Percentiles rank a stretch among this genome's conserved stretches.
Conservation (phyloP, 1,284 basidiomycete genomes). For the Ceratobasidium sp. region DNA sequence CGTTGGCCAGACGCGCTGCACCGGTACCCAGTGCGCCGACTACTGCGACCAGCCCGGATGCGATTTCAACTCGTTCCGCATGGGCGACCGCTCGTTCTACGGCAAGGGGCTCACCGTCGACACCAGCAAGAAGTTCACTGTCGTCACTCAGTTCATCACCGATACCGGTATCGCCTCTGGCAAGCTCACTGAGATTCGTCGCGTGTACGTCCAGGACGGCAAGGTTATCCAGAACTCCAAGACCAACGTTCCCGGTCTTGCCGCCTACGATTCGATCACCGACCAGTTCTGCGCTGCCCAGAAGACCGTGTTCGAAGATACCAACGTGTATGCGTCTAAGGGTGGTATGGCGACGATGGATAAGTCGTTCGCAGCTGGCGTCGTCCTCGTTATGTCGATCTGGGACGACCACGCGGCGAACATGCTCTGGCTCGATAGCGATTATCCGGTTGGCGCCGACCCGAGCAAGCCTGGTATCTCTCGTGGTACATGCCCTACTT, state of each 20-base stretch:
- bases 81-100: conserved; percentile 64
- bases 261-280: conserved; percentile 53
- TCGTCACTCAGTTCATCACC: conserved; percentile 70
- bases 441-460: conserved; percentile 62
- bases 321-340: conserved; percentile 62
- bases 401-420: conserved; percentile 71
- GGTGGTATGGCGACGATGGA: conserved; percentile 66
- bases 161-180: conserved; percentile 60
- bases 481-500: conserved; percentile 4
- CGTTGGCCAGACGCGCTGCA: no score
- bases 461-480: conserved; percentile 46
- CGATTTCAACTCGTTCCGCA: conserved; percentile 50
- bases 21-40: no score
- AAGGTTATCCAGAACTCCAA: conserved; percentile 65
- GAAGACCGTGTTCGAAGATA: conserved; percentile 63
- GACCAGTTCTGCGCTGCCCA: conserved; percentile 60
- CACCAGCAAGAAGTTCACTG: conserved; percentile 64
- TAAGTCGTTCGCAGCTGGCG: conserved; percentile 62
- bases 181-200: conserved; percentile 65
- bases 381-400: conserved; percentile 69
- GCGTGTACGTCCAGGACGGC: conserved; percentile 68
- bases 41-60: no score
- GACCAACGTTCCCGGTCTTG: conserved; percentile 55
- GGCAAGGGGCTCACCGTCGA: conserved; percentile 64
- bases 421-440: conserved; percentile 72